Conservation (phyloP, 805 yeast genomes). For the Lipomyces yamanashiensis region DNA sequence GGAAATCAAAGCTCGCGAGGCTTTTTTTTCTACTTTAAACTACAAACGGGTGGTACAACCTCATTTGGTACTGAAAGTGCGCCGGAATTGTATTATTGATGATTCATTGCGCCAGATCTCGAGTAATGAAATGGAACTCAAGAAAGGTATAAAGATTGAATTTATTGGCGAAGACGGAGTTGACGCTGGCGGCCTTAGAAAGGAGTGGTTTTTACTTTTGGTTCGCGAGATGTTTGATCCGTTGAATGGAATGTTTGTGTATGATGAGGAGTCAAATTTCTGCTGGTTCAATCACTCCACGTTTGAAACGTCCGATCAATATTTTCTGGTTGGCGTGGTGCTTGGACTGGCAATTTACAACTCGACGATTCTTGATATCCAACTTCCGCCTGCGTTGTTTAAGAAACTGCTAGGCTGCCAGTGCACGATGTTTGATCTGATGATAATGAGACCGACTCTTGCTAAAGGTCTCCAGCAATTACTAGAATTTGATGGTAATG, state of each 20-base stretch:
- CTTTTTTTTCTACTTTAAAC: slow-evolving; percentile 76
- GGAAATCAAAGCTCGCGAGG: slow-evolving; percentile 89
- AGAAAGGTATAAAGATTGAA: slow-evolving; percentile 76
- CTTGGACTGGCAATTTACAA: slow-evolving; percentile 90
- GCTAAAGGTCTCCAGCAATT: slow-evolving; percentile 57
- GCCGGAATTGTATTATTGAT: slow-evolving; percentile 67
- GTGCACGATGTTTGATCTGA: slow-evolving; percentile 65
- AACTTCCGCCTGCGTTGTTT: slow-evolving; percentile 75
- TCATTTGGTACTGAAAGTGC: slow-evolving; percentile 66
- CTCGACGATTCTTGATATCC: slow-evolving; percentile 80
- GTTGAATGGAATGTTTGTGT: slow-evolving; percentile 65
- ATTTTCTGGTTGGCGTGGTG: slow-evolving; percentile 79
- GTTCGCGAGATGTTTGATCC: slow-evolving; percentile 73
- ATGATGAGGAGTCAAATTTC: slow-evolving; percentile 68
- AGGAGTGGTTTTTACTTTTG: slow-evolving; percentile 88
- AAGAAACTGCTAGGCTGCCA: slow-evolving; percentile 67
- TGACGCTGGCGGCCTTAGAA: slow-evolving; percentile 92
- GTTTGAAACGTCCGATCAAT: slow-evolving; percentile 39
- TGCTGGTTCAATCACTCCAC: slow-evolving; percentile 66
- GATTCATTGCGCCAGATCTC: slow-evolving; percentile 69
- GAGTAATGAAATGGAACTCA: slow-evolving; percentile 58
- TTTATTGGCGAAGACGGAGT: slow-evolving; percentile 89
- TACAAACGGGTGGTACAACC: slow-evolving; percentile 66
- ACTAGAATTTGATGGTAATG: slow-evolving; percentile 49
- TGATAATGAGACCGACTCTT: slow-evolving; percentile 69